phyloP scores from a whole-genome alignment of 202 grass and related monocot species.

The Zoysia matrella region DNA sequence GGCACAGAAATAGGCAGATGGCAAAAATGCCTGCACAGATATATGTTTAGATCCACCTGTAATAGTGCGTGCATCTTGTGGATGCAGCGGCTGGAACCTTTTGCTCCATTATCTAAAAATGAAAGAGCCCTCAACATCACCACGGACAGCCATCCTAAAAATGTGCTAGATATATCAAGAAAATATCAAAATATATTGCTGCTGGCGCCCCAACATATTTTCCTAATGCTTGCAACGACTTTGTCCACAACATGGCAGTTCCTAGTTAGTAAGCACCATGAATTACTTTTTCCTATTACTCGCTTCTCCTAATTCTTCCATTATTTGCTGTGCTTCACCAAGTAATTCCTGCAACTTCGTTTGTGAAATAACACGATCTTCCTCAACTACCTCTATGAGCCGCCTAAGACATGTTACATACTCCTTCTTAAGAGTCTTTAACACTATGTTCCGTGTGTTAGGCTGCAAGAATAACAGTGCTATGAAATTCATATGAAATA shows the following conservation, averaged over 20 bases:
- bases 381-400: slow-evolving; percentile 38
- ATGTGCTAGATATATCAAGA: neutral
- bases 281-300: slow-evolving; percentile 28
- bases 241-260: neutral
- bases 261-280: neutral
- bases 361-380: neutral
- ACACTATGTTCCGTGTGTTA: slow-evolving; percentile 49
- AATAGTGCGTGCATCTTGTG: too few species aligned
- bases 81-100: too few species aligned
- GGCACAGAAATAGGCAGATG: too few species aligned
- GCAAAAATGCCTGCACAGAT: too few species aligned
- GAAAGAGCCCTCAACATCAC: neutral
- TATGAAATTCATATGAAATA: neutral
- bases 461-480: slow-evolving; percentile 42
- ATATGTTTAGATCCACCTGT: too few species aligned
- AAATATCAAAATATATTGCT: neutral
- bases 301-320: slow-evolving; percentile 42
- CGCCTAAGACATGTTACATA: slow-evolving; percentile 56
- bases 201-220: neutral
- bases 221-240: neutral
- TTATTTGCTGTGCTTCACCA: slow-evolving; percentile 46
- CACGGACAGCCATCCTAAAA: neutral
- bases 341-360: slow-evolving; percentile 47
- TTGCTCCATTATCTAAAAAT: too few species aligned
- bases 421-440: slow-evolving; percentile 46